These are phyloP conservation scores for Xylaria sp. DNA, from an alignment of 2,329 filamentous ascomycete species.

Conservation along the genomic window DNA sequence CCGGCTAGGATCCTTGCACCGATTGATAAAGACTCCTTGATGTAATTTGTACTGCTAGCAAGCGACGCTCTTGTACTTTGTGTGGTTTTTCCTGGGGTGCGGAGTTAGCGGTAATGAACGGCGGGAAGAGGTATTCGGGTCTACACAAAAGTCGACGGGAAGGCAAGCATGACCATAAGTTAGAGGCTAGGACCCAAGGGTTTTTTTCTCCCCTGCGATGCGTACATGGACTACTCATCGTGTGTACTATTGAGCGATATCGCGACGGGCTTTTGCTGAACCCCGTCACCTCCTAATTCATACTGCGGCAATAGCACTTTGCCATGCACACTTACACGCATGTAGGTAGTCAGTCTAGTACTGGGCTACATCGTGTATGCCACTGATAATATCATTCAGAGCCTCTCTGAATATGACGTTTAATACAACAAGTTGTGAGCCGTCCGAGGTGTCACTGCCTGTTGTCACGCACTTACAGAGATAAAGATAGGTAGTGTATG, in stretches of 20 bases:
- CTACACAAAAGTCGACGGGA: slow-evolving; percentile 28
- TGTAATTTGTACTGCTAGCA: slow-evolving; percentile 28
- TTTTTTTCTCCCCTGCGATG: slow-evolving; percentile 5
- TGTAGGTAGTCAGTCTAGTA: too few relatives aligned
- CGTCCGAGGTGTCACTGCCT: neutral
- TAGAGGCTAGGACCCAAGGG: slow-evolving; percentile 12
- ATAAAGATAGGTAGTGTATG: too few relatives aligned
- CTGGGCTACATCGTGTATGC: slow-evolving; percentile 5
- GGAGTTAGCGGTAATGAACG: slow-evolving; percentile 28
- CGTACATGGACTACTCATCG: slow-evolving; percentile 4
- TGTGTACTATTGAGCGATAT: slow-evolving; percentile 14
- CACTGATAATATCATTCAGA: slow-evolving; percentile 2
- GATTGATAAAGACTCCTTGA: slow-evolving; percentile 18
- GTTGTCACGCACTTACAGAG: too few relatives aligned
- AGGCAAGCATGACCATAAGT: slow-evolving; percentile 19
- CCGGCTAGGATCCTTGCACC: slow-evolving; percentile 1
- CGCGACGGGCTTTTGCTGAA: slow-evolving; percentile 9
- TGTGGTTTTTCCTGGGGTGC: slow-evolving; percentile 13
- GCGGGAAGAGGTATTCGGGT: slow-evolving; percentile 25
- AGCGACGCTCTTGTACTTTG: slow-evolving; percentile 16
- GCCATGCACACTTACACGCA: slow-evolving; percentile 1
- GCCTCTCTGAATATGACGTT: neutral
- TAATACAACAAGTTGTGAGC: neutral
- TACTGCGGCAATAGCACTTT: slow-evolving; percentile 5
- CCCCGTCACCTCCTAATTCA: slow-evolving; percentile 6